Evolutionary conservation across 2,329 filamentous ascomycete species (phyloP).

Genomic region (Alternaria sp.): DNA sequence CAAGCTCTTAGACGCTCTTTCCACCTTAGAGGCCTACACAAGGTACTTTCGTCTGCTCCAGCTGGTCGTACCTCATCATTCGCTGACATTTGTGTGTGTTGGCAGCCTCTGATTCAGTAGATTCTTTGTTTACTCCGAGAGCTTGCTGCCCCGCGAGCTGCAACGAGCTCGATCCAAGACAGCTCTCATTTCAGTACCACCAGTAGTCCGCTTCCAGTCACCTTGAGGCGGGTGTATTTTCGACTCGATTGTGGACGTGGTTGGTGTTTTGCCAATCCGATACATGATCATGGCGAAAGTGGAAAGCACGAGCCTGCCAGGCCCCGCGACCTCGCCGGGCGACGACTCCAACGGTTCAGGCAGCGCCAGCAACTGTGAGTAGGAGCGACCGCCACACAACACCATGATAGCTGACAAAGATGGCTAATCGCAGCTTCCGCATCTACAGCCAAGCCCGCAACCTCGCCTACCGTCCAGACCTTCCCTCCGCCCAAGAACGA

Average conservation of each 20-base stretch:
- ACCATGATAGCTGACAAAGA: constrained; percentile 24
- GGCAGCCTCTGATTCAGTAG: constrained; percentile 23
- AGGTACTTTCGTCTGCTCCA: constrained; percentile 24
- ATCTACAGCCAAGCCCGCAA: constrained; percentile 42
- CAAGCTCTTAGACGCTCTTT: constrained; percentile 10
- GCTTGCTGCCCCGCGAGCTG: constrained; percentile 23
- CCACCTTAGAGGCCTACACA: constrained; percentile 4
- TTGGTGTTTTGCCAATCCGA: constrained; percentile 19
- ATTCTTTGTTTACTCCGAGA: constrained; percentile 33
- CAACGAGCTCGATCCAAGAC: constrained; percentile 14
- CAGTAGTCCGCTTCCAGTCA: constrained; percentile 3
- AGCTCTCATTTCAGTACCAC: constrained; percentile 8
- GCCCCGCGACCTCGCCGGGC: constrained; percentile 34
- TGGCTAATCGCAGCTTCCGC: constrained; percentile 34
- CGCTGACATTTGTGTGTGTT: constrained; percentile 32
- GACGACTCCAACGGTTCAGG: constrained; percentile 36
- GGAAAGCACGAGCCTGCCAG: constrained; percentile 35
- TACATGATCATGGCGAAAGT: constrained; percentile 33
- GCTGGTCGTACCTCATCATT: background rate
- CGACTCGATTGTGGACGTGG: constrained; percentile 12
- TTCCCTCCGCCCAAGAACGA: constrained; percentile 92
- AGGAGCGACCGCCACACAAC: background rate
- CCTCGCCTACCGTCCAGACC: constrained; percentile 36
- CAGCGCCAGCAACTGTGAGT: constrained; percentile 45
- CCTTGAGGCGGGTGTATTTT: background rate